These are phyloP conservation scores for Pleurotus sapidus DNA, from an alignment of 768 basidiomycete species.

Conservation along the genomic window DNA sequence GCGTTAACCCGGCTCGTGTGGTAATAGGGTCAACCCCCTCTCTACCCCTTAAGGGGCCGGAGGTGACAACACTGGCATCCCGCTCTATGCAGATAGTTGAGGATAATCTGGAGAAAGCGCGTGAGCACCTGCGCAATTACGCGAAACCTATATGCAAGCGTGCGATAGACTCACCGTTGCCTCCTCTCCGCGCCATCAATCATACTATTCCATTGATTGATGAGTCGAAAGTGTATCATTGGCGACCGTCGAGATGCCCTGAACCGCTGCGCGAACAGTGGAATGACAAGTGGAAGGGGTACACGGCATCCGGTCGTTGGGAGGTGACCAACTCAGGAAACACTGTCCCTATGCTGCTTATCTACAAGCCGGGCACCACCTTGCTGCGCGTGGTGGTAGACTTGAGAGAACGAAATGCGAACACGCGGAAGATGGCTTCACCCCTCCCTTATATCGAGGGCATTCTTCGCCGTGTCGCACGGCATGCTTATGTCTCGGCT, in stretches of 20 bases:
- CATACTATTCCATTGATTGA: conserved; percentile 24
- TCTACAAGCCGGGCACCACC: conserved; percentile 24
- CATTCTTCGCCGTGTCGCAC: conserved; percentile 29
- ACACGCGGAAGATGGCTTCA: conserved; percentile 30
- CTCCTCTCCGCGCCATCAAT: conserved; percentile 22
- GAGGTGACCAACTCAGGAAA: conserved; percentile 4
- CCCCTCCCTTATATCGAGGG: conserved; percentile 40
- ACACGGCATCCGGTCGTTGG: conserved; percentile 24
- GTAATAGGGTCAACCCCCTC: conserved; percentile 10
- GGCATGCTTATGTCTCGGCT: conserved; percentile 22
- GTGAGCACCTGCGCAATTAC: conserved; percentile 14
- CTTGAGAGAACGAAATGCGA: conserved; percentile 31
- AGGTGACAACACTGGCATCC: conserved; percentile 10
- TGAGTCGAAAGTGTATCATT: conserved; percentile 17
- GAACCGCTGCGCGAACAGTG: conserved; percentile 18
- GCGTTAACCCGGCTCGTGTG: conserved; percentile 20
- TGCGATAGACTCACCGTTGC: conserved; percentile 18
- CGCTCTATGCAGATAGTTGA: conserved; percentile 10
- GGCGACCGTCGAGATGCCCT: conserved; percentile 20
- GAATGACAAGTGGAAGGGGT: conserved; percentile 19
- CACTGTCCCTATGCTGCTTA: conserved; percentile 14
- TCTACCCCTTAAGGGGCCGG: conserved; percentile 14
- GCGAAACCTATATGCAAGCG: conserved; percentile 16
- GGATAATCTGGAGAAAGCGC: conserved; percentile 6
- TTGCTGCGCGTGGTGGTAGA: conserved; percentile 34